Evolutionary conservation across 2,329 filamentous ascomycete genomes (phyloP).

Genomic region (Fusarium lateritium): DNA sequence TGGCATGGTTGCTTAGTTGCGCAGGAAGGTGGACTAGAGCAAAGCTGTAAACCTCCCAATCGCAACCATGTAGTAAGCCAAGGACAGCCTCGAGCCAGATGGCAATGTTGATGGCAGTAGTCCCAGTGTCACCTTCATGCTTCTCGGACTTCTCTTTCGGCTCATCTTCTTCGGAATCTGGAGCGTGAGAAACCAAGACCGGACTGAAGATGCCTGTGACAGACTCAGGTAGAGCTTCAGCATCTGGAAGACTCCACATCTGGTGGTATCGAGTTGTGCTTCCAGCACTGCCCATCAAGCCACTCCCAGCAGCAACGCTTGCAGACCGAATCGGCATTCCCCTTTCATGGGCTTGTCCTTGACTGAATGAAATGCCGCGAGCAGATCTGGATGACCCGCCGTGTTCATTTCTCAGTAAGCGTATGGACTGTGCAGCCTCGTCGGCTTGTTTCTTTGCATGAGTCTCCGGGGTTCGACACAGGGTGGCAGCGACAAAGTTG

Average conservation of each 20-base stretch:
- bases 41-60: conserved; percentile 96
- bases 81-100: conserved; percentile 85
- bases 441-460: conserved; percentile 66
- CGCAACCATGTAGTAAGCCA: conserved; percentile 79
- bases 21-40: conserved; percentile 87
- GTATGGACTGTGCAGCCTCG: conserved; percentile 63
- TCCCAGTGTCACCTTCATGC: conserved; percentile 51
- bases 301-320: conserved; percentile 55
- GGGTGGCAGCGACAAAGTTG: conserved; percentile 77
- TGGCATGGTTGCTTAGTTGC: conserved; percentile 89
- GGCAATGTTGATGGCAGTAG: conserved; percentile 70
- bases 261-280: conserved; percentile 60
- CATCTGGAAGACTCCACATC: conserved; percentile 72
- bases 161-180: conserved; percentile 38
- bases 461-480: conserved; percentile 75
- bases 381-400: conserved; percentile 57
- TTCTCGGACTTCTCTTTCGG: conserved; percentile 17
- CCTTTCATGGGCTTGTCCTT: conserved; percentile 62
- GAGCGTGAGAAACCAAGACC: conserved; percentile 62
- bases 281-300: conserved; percentile 52
- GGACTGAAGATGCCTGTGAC: conserved; percentile 64
- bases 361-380: conserved; percentile 68
- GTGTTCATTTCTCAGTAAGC: conserved; percentile 62
- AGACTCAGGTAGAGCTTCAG: conserved; percentile 66
- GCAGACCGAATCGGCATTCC: conserved; percentile 58